Evolutionary conservation across 2,329 filamentous ascomycete species (phyloP).

Genomic region (Pyrenochaeta sp.): DNA sequence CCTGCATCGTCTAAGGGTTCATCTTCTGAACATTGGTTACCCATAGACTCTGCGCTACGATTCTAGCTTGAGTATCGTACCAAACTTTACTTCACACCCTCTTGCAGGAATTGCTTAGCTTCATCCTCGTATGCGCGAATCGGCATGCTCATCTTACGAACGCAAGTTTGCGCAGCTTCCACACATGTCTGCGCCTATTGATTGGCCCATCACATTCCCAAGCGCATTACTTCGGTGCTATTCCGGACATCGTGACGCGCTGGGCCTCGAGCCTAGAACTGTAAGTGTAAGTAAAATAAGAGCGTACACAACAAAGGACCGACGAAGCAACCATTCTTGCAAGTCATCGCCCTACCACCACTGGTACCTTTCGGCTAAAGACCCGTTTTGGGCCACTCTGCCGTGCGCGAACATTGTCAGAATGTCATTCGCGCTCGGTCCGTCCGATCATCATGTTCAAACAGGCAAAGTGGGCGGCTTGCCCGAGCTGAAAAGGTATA

Average conservation of each 20-base stretch:
- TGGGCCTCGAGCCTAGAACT: not conserved
- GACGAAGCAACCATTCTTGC: not conserved
- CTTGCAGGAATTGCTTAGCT: not conserved
- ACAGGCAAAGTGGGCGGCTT: not conserved
- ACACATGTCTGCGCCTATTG: not conserved
- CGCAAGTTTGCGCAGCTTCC: constrained; percentile 7
- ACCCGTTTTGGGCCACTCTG: not conserved
- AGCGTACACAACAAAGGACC: too few species aligned
- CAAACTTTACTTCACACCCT: constrained; percentile 12
- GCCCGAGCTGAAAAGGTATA: not conserved
- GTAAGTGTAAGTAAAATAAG: not conserved
- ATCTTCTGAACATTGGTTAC: not conserved
- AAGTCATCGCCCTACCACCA: not conserved
- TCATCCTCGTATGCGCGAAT: not conserved
- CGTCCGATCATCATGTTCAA: not conserved
- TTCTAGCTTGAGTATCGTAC: constrained; percentile 9
- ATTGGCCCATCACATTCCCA: not conserved
- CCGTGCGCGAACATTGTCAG: not conserved
- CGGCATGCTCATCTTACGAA: not conserved
- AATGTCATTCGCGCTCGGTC: not conserved
- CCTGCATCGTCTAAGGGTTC: too few species aligned
- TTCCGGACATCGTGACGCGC: not conserved
- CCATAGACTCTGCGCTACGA: constrained; percentile 12
- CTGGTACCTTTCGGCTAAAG: not conserved
- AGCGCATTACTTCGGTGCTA: not conserved